Evolutionary conservation across 2,329 filamentous ascomycete species (phyloP), one percentile per base, ranked within the genome.

Genomic region (Gaeumannomyces sp.): DNA sequence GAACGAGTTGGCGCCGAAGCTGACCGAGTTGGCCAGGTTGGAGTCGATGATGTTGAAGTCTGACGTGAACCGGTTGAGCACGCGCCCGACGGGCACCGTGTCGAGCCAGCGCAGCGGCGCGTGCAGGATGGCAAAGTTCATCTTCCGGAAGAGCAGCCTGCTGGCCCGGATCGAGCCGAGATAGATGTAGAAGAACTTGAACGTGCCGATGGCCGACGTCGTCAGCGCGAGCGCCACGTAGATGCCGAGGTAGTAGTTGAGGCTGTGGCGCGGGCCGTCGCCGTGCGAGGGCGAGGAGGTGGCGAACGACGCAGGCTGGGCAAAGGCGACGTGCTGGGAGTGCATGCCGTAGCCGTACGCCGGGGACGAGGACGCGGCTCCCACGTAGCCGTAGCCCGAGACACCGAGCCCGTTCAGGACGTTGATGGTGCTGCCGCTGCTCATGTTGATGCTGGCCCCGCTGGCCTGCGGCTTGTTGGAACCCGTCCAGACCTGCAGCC

Each of bases 61-160:
- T 3, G 88, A 81, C 0, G 90, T 92, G 73, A 93, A 92, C 2
- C 91, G 83, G 75, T 94, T 94, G 27, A 93, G 79, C 53, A 93
- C 85, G 60, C 91, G 85, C 2, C 91, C 91, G 1, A 92, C 80
- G 0, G 91, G 91, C 0, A 92, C 88, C 0, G 90, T 93, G 72
- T 94, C 91, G 53, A 94, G 81, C 89, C 90, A 93, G 67, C 90
- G 81, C n/a, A 93, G 79, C 1, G 89, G 90, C 7, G 90, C 87
- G 25, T 89, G 84, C 4, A 94, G 79, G 14, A 94, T 82, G 0
- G 85, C 81, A 68, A 85, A 86, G 59, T 88, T 85, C 67, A 93
- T 83, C 63, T 83, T 83, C 28, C 85, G 81, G 68, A 93, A 94
- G 4, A 93, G 79, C 59, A 77, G 77, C 56, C 85, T 81, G n/a